phyloP scores from a whole-genome alignment of 192 early-diverging fungal species.

The Backusella westeae region DNA sequence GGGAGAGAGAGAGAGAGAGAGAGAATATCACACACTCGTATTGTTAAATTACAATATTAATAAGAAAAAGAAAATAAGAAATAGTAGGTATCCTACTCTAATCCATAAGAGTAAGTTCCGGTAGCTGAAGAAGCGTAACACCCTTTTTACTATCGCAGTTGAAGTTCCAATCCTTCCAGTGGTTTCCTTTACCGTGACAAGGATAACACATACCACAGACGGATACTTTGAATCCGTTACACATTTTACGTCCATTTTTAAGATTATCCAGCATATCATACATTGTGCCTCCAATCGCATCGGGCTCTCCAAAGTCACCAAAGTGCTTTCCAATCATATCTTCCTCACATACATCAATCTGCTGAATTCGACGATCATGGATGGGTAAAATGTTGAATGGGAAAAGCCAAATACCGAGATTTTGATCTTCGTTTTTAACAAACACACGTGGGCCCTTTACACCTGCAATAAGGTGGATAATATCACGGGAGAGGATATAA shows the following conservation, averaged over 20 bases:
- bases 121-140: slow-evolving; percentile 43
- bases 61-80: background rate
- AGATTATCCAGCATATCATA: slow-evolving; percentile 56
- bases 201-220: slow-evolving; percentile 60
- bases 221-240: slow-evolving; percentile 48
- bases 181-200: slow-evolving; percentile 45
- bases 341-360: slow-evolving; percentile 60
- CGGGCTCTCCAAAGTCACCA: slow-evolving; percentile 36
- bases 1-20: background rate
- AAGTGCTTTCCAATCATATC: slow-evolving; percentile 67
- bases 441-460: slow-evolving; percentile 52
- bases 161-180: slow-evolving; percentile 57
- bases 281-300: slow-evolving; percentile 45
- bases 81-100: background rate
- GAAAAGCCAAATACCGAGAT: slow-evolving; percentile 60
- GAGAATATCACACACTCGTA: background rate
- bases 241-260: slow-evolving; percentile 37
- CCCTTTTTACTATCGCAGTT: slow-evolving; percentile 53
- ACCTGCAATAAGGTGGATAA: slow-evolving; percentile 47
- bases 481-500: slow-evolving; percentile 57
- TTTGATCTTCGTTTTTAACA: slow-evolving; percentile 59
- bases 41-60: slow-evolving; percentile 4
- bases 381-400: slow-evolving; percentile 57
- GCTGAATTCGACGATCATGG: slow-evolving; percentile 58
- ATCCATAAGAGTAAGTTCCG: slow-evolving; percentile 9